These are phyloP conservation scores for Starmerella kuoi DNA, from an alignment of 805 yeast species.

Conservation along the genomic window DNA sequence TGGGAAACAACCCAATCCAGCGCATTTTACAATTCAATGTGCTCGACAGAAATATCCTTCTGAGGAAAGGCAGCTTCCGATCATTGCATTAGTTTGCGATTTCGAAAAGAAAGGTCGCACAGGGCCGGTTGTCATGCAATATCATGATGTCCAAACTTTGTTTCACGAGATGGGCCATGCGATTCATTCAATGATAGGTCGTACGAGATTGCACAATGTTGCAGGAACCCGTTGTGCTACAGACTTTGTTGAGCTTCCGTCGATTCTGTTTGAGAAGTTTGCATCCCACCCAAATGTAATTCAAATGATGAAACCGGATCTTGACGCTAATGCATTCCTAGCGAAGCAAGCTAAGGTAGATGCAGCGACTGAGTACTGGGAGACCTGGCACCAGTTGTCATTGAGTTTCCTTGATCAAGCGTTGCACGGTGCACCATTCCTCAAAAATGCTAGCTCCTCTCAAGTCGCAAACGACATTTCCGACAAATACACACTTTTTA, in stretches of 20 bases:
- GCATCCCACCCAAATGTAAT: conserved; percentile 72
- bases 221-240: conserved; percentile 93
- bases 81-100: conserved; percentile 79
- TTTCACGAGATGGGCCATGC: conserved; percentile 99
- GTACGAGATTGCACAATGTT: conserved; percentile 78
- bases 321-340: conserved; percentile 10
- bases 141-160: conserved; percentile 79
- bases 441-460: background rate
- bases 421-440: conserved; percentile 39
- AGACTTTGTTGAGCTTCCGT: conserved; percentile 92
- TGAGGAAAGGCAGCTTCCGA: conserved; percentile 59
- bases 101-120: conserved; percentile 34
- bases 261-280: conserved; percentile 91
- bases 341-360: conserved; percentile 12
- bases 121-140: conserved; percentile 35
- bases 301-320: conserved; percentile 25
- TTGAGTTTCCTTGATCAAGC: conserved; percentile 83
- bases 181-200: conserved; percentile 91
- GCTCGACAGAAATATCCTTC: conserved; percentile 49
- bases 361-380: conserved; percentile 44
- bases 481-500: conserved; percentile 43
- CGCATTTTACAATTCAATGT: conserved; percentile 92
- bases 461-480: conserved; percentile 57
- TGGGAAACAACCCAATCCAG: conserved; percentile 72
- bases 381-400: conserved; percentile 73